Percentiles rank a stretch among this genome's conserved stretches.
Conservation (phyloP, 2,329 filamentous ascomycete genomes). For the Fusarium cyanostomum region DNA sequence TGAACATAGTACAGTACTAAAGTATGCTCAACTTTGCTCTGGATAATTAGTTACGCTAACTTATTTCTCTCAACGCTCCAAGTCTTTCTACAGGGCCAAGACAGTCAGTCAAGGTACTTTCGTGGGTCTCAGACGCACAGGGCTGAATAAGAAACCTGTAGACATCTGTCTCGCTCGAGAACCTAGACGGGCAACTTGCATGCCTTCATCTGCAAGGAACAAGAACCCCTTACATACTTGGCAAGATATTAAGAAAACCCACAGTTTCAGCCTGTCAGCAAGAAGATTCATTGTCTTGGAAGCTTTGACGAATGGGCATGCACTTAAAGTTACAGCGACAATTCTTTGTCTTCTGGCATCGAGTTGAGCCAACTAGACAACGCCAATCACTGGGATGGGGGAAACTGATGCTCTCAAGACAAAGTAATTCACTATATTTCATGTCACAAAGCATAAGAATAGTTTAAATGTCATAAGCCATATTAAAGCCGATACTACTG, state of each 20-base stretch:
- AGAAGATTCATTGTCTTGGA: not conserved
- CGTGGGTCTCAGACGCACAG: not conserved
- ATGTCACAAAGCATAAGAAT: not conserved
- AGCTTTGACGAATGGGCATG: not conserved
- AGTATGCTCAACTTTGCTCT: no score
- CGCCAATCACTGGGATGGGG: no score
- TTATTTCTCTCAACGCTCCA: no score
- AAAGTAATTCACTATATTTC: not conserved
- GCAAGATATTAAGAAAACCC: not conserved
- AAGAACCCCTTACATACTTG: not conserved
- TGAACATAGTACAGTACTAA: no score
- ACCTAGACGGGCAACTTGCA: not conserved
- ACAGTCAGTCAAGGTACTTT: no score
- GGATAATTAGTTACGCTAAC: no score
- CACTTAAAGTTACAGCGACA: not conserved
- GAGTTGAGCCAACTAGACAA: no score
- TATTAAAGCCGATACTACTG: constrained; percentile 40
- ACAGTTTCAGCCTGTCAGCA: not conserved
- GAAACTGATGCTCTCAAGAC: not conserved
- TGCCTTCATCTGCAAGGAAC: not conserved
- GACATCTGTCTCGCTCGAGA: not conserved
- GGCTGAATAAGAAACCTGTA: not conserved
- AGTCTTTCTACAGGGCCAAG: no score
- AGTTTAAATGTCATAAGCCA: constrained; percentile 21
- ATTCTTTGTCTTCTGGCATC: no score